Percentiles rank a stretch among this genome's conserved stretches.
phyloP scores from a whole-genome alignment of 257 asterid species.

The Sherardia arvensis region DNA sequence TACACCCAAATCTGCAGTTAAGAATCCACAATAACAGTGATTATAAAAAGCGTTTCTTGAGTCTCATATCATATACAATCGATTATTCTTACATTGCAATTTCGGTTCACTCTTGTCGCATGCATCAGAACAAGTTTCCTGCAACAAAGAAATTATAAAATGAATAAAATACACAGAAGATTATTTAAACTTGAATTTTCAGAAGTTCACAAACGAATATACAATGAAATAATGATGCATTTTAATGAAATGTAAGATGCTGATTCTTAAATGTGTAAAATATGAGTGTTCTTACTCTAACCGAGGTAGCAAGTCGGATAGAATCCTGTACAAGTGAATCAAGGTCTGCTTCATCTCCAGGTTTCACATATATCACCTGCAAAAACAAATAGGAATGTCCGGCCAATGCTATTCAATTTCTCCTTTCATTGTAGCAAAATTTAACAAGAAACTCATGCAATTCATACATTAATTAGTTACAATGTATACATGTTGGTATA shows the following conservation, averaged over 20 bases:
- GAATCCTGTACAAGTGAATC: constrained; percentile 73
- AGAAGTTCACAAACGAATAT: too few species aligned
- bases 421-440: too few species aligned
- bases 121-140: constrained; percentile 82
- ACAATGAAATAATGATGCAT: too few species aligned
- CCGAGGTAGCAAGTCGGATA: constrained; percentile 57
- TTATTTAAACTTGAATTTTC: too few species aligned
- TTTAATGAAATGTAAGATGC: too few species aligned
- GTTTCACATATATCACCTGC: constrained; percentile 88
- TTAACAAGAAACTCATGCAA: too few species aligned
- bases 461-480: too few species aligned
- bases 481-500: too few species aligned
- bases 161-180: too few species aligned
- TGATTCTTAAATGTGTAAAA: too few species aligned
- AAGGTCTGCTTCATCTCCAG: constrained; percentile 74
- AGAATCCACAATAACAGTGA: background rate
- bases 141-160: constrained; percentile 5
- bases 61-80: background rate
- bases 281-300: constrained; percentile 30
- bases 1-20: constrained; percentile 52
- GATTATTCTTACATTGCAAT: constrained; percentile 42
- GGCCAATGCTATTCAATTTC: too few species aligned
- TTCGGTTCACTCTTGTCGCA: constrained; percentile 68
- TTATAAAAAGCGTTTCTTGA: too few species aligned
- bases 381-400: constrained; percentile 2